A percentile compares a stretch with the other conserved stretches of the same genome.
Evolutionary conservation across 306 rosid species (phyloP).

Genomic region (Cicer bijugum): DNA sequence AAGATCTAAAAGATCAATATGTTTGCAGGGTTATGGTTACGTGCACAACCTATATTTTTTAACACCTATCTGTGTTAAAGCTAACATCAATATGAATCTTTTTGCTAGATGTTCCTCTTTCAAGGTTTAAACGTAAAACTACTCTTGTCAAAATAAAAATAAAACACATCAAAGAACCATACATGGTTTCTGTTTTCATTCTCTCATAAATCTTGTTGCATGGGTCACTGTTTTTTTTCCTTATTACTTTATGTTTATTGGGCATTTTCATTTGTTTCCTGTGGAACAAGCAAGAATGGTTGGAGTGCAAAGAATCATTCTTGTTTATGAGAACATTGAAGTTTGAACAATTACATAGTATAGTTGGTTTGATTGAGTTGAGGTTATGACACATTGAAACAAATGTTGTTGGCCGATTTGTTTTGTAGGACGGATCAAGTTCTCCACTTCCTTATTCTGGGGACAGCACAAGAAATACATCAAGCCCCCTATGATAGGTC

Average conservation of each 20-base stretch:
- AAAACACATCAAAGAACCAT: neutral
- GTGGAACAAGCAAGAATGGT: slow-evolving; percentile 82
- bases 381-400: neutral
- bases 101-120: neutral
- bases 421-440: slow-evolving; percentile 39
- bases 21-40: slow-evolving; percentile 27
- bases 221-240: neutral
- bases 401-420: neutral
- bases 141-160: neutral
- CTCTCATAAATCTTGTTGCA: neutral
- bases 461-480: slow-evolving; percentile 31
- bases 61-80: neutral
- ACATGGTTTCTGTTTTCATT: neutral
- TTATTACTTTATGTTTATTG: neutral
- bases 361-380: neutral
- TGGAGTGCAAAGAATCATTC: slow-evolving; percentile 58
- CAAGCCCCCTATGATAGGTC: slow-evolving; percentile 32
- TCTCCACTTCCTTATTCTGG: slow-evolving; percentile 41
- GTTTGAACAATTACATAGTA: neutral
- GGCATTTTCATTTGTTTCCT: slow-evolving; percentile 10
- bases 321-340: neutral
- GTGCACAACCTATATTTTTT: slow-evolving; percentile 18
- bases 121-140: neutral
- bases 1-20: neutral
- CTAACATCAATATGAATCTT: neutral